Evolutionary conservation across 1,139 yeast genomes (phyloP).

Genomic region (Geotrichum restrictum): DNA sequence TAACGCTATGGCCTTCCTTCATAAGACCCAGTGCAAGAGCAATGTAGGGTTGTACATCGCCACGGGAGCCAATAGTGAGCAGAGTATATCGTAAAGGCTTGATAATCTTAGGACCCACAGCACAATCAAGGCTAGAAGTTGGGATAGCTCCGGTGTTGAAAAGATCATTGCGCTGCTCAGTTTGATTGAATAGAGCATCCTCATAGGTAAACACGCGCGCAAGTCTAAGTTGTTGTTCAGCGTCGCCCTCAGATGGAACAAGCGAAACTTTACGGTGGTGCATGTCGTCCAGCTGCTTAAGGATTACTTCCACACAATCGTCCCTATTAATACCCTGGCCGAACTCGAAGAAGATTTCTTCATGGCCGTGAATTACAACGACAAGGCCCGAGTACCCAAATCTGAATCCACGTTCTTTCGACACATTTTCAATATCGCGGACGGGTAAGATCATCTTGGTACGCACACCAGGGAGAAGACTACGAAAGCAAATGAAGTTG

Average conservation of each 20-base stretch:
- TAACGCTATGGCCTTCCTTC: slow-evolving; percentile 63
- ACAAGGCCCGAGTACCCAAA: slow-evolving; percentile 68
- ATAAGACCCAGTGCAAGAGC: slow-evolving; percentile 78
- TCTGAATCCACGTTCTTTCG: slow-evolving; percentile 60
- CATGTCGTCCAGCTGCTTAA: slow-evolving; percentile 48
- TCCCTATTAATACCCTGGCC: slow-evolving; percentile 62
- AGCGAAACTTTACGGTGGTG: slow-evolving; percentile 28
- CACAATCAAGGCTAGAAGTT: not conserved
- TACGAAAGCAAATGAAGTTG: slow-evolving; percentile 67
- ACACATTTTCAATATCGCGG: slow-evolving; percentile 62
- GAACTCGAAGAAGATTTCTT: slow-evolving; percentile 73
- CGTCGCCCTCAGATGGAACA: slow-evolving; percentile 1
- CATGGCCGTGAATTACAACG: slow-evolving; percentile 65
- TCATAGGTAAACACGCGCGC: slow-evolving; percentile 37
- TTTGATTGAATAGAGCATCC: slow-evolving; percentile 23
- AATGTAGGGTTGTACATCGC: slow-evolving; percentile 94
- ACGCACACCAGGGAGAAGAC: slow-evolving; percentile 71
- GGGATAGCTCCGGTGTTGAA: not conserved
- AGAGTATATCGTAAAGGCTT: slow-evolving; percentile 49
- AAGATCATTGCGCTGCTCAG: not conserved
- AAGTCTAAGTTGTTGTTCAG: slow-evolving; percentile 5
- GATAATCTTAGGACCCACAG: not conserved
- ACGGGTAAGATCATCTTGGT: slow-evolving; percentile 84
- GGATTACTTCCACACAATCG: slow-evolving; percentile 60
- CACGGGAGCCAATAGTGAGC: slow-evolving; percentile 88